A percentile compares a stretch with the other conserved stretches of the same genome.
phyloP scores from a whole-genome alignment of 2,329 filamentous ascomycete genomes.

The Exophiala sp. region DNA sequence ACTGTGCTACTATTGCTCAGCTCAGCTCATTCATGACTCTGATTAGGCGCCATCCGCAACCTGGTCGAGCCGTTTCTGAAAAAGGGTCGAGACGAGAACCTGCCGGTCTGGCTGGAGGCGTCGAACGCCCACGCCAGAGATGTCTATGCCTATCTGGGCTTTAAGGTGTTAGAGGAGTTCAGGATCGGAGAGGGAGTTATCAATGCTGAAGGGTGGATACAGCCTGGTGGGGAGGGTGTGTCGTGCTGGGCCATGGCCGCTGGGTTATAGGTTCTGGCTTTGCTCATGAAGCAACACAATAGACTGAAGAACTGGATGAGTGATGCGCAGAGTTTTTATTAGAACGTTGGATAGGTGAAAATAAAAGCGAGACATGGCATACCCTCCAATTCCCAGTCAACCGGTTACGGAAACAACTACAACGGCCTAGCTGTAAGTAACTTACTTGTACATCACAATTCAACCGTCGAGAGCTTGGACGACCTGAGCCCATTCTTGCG shows the following conservation, averaged over 20 bases:
- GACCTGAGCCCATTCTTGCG: constrained; percentile 43
- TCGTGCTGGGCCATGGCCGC: constrained; percentile 15
- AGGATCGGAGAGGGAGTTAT: constrained; percentile 19
- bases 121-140: constrained; percentile 20
- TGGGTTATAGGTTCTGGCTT: constrained; percentile 1
- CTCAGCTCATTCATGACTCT: background rate
- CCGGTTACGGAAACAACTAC: no score
- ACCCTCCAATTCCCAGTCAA: no score
- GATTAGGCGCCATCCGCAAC: constrained; percentile 17
- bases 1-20: background rate
- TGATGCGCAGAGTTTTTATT: no score
- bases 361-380: no score
- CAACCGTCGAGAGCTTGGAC: constrained; percentile 40
- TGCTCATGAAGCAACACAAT: no score
- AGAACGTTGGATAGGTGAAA: no score
- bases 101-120: constrained; percentile 27
- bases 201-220: constrained; percentile 15
- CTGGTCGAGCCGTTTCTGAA: constrained; percentile 22
- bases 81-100: constrained; percentile 13
- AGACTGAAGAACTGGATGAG: no score
- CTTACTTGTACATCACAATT: background rate
- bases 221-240: constrained; percentile 14
- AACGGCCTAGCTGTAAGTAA: no score
- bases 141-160: constrained; percentile 25
- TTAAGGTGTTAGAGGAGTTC: constrained; percentile 15